A percentile compares a stretch with the other conserved stretches of the same genome.
These are phyloP conservation scores for Ustilago xerochloae DNA, from an alignment of 1,284 basidiomycete genomes.

Conservation along the genomic window DNA sequence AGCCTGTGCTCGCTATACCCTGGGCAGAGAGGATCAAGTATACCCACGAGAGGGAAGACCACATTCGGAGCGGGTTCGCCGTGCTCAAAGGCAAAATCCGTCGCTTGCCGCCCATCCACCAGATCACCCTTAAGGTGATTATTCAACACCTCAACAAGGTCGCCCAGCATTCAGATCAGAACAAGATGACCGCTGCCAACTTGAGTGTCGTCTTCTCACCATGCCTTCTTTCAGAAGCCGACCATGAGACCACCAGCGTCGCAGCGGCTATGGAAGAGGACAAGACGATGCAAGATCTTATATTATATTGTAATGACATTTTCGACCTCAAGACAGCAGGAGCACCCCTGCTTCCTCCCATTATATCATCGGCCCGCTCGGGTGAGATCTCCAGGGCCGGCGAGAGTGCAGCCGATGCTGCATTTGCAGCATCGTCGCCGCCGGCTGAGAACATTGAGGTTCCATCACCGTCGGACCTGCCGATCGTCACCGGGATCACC, in stretches of 20 bases:
- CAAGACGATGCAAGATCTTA: constrained; percentile 62
- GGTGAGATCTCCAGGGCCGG: constrained; percentile 26
- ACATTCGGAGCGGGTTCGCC: constrained; percentile 71
- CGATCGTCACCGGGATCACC: constrained; percentile 27
- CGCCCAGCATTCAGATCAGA: constrained; percentile 76
- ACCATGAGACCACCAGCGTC: constrained; percentile 58
- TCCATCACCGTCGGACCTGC: constrained; percentile 32
- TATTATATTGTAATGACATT: constrained; percentile 57
- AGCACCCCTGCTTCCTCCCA: constrained; percentile 45
- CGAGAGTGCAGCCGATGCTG: constrained; percentile 33
- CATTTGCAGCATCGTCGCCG: constrained; percentile 30
- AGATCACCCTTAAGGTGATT: constrained; percentile 86
- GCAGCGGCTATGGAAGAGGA: constrained; percentile 66
- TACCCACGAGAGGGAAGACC: constrained; percentile 71
- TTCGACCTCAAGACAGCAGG: constrained; percentile 56
- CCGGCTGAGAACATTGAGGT: constrained; percentile 9
- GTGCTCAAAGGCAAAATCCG: constrained; percentile 63
- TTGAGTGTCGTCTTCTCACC: constrained; percentile 67
- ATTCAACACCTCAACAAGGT: constrained; percentile 88
- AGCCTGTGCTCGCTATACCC: constrained; percentile 88
- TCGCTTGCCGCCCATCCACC: constrained; percentile 79
- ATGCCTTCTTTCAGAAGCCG: constrained; percentile 60
- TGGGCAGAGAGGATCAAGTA: constrained; percentile 78
- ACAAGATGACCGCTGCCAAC: constrained; percentile 90
- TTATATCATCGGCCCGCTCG: constrained; percentile 19